phyloP scores from a whole-genome alignment of 2,329 filamentous ascomycete species.

The Pyrenochaeta sp. region DNA sequence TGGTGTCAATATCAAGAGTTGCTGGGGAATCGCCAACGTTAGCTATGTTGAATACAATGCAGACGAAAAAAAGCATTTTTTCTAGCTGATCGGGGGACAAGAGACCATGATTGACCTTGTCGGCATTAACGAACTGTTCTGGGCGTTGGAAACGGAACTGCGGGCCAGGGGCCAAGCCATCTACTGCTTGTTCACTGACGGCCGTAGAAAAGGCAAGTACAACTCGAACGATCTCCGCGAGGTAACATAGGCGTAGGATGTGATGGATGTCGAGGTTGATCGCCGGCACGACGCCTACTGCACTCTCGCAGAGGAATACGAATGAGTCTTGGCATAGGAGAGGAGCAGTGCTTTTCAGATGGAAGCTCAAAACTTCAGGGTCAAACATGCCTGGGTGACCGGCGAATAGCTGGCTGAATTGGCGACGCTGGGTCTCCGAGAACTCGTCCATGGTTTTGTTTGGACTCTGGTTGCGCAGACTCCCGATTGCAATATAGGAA shows the following conservation, averaged over 20 bases:
- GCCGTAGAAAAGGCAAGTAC: constrained; percentile 62
- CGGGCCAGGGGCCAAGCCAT: constrained; percentile 4
- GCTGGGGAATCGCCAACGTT: constrained; percentile 32
- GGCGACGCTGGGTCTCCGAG: constrained; percentile 71
- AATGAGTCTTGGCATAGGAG: constrained; percentile 77
- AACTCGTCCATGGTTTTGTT: constrained; percentile 74
- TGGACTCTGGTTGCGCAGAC: constrained; percentile 67
- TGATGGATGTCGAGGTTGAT: constrained; percentile 79
- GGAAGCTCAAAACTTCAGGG: constrained; percentile 48
- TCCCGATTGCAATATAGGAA: constrained; percentile 82
- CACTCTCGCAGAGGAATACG: constrained; percentile 81
- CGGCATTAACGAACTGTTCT: constrained; percentile 36
- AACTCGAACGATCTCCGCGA: constrained; percentile 89
- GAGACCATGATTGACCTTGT: constrained; percentile 30
- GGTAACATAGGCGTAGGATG: constrained; percentile 83
- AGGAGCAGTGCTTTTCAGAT: constrained; percentile 57
- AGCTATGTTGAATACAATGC: constrained; percentile 40
- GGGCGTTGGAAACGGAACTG: constrained; percentile 18
- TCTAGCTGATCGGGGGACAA: constrained; percentile 39
- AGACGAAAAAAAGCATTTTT: constrained; percentile 42
- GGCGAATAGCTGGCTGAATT: constrained; percentile 79
- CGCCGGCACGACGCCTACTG: constrained; percentile 73
- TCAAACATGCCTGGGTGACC: constrained; percentile 56
- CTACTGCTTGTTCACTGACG: constrained; percentile 10
- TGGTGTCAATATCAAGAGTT: constrained; percentile 34